Percentiles rank a stretch among this genome's conserved stretches.
These are phyloP conservation scores for Tylopilus orsonianus DNA, from an alignment of 1,284 basidiomycete genomes.

Conservation along the genomic window DNA sequence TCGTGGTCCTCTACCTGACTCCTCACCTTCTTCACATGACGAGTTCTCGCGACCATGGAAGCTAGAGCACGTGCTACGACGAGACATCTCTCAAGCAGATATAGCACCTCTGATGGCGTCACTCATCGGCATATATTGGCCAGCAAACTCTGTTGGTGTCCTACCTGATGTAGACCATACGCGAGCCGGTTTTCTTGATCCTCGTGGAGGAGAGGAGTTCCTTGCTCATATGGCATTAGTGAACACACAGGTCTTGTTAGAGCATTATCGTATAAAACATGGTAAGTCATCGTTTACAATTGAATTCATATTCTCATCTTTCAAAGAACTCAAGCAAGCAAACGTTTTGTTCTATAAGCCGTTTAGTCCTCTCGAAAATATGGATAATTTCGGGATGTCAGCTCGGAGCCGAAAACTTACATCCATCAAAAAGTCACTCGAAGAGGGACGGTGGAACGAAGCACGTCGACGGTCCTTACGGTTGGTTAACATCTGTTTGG, in stretches of 20 bases:
- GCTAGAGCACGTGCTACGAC: conserved; percentile 54
- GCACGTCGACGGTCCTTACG: conserved; percentile 52
- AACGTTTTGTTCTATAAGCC: conserved; percentile 64
- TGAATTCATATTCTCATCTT: conserved; percentile 10
- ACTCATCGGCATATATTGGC: conserved; percentile 70
- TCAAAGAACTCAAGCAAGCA: conserved; percentile 57
- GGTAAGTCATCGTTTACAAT: conserved; percentile 39
- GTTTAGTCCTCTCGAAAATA: conserved; percentile 44
- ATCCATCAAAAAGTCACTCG: conserved; percentile 47
- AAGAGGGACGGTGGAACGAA: conserved; percentile 43
- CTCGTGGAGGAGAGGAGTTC: conserved; percentile 37
- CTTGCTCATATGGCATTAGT: conserved; percentile 62
- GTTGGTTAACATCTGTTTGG: conserved; percentile 58
- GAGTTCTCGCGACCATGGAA: conserved; percentile 67
- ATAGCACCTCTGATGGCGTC: conserved; percentile 78
- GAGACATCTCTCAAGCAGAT: conserved; percentile 85
- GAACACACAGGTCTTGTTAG: conserved; percentile 75
- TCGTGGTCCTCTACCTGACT: conserved; percentile 61
- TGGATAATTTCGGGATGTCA: conserved; percentile 26
- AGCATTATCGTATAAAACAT: conserved; percentile 81
- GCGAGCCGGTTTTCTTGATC: conserved; percentile 53
- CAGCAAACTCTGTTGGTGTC: conserved; percentile 76
- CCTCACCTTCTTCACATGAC: conserved; percentile 60
- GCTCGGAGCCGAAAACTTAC: conserved; percentile 32
- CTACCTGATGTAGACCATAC: conserved; percentile 64